Conservation (phyloP, 116 monocot genomes). For the Trichopus zeylanicus region DNA sequence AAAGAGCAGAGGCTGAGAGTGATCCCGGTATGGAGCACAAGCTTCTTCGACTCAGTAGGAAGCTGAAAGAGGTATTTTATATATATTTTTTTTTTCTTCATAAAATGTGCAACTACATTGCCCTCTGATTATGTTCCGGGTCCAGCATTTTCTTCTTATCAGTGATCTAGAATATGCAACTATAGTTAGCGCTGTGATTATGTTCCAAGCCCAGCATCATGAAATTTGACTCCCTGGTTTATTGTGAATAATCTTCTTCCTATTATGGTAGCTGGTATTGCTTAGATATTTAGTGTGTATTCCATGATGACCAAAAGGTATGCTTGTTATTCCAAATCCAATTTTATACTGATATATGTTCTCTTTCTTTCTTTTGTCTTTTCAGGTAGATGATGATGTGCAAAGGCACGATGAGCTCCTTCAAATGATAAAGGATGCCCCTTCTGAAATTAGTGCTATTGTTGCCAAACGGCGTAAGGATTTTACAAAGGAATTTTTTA, state of each 20-base stretch:
- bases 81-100: too few species aligned
- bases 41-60: constrained; percentile 74
- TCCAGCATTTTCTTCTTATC: too few species aligned
- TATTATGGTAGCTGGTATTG: not conserved
- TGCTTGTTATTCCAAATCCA: not conserved
- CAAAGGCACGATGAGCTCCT: constrained; percentile 84
- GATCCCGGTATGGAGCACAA: constrained; percentile 85
- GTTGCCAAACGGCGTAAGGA: constrained; percentile 72
- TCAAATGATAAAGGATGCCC: constrained; percentile 37
- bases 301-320: too few species aligned
- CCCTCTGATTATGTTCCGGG: too few species aligned
- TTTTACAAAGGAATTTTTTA: constrained; percentile 93
- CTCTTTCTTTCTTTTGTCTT: not conserved
- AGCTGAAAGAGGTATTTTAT: constrained; percentile 91
- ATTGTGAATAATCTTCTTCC: not conserved
- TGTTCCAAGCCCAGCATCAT: too few species aligned
- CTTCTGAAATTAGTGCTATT: constrained; percentile 48
- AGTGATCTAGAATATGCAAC: not conserved
- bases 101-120: too few species aligned
- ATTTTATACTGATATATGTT: not conserved
- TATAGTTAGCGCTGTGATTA: not conserved
- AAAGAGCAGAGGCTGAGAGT: constrained; percentile 62
- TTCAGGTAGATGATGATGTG: constrained; percentile 87
- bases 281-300: too few species aligned
- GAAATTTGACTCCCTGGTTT: not conserved